Percentiles rank a stretch among this genome's conserved stretches.
phyloP scores from a whole-genome alignment of 169 alveolate genomes.

The Ichthyophthirius multifiliis region DNA sequence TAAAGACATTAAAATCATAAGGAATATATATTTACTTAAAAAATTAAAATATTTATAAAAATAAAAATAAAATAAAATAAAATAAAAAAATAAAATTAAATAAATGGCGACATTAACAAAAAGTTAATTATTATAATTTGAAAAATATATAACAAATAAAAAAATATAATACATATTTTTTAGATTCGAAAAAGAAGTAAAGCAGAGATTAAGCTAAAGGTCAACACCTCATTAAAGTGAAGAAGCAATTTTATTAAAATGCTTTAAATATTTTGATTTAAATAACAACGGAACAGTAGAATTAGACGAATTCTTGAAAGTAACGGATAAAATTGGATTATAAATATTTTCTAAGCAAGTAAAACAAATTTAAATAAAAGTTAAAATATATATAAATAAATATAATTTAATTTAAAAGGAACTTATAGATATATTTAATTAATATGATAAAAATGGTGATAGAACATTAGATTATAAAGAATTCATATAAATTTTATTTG shows the following conservation, averaged over 20 bases:
- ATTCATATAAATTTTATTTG: slow-evolving; percentile 42
- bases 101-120: too few species aligned
- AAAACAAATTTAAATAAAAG: neutral
- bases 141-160: too few species aligned
- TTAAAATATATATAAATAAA: too few species aligned
- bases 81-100: too few species aligned
- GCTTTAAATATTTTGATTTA: slow-evolving; percentile 81
- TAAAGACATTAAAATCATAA: too few species aligned
- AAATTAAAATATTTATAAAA: too few species aligned
- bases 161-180: too few species aligned
- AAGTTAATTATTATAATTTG: too few species aligned
- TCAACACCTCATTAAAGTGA: slow-evolving; percentile 50
- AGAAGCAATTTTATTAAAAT: slow-evolving; percentile 56
- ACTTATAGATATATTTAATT: neutral
- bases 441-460: slow-evolving; percentile 52
- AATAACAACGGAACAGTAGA: slow-evolving; percentile 62
- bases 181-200: slow-evolving; percentile 72
- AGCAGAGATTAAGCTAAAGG: slow-evolving; percentile 60
- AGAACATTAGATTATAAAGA: slow-evolving; percentile 70
- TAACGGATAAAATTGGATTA: slow-evolving; percentile 74
- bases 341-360: slow-evolving; percentile 45
- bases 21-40: too few species aligned
- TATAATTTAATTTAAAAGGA: too few species aligned
- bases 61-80: too few species aligned
- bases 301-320: slow-evolving; percentile 57